Conservation (phyloP, 1,284 basidiomycete species). For the Ganoderma lingzhi region DNA sequence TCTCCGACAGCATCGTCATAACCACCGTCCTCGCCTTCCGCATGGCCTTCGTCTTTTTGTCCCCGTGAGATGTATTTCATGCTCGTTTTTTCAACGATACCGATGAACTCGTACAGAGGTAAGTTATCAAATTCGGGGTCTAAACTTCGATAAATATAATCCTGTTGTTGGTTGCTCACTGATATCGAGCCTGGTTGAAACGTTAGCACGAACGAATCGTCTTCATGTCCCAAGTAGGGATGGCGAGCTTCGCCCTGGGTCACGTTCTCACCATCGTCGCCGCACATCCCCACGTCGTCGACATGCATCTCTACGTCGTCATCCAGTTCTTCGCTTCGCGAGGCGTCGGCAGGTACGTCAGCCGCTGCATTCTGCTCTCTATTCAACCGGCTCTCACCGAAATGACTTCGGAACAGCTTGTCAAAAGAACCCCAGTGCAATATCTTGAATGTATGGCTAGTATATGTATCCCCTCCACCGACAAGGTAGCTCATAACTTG, state of each 20-base stretch:
- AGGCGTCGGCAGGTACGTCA: too few relatives aligned
- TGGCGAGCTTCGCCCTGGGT: too few relatives aligned
- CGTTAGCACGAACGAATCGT: not conserved
- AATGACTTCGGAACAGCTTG: not conserved
- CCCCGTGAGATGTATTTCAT: not conserved
- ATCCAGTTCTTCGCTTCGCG: too few relatives aligned
- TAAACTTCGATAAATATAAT: not conserved
- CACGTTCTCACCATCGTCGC: too few relatives aligned
- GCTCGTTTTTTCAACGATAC: not conserved
- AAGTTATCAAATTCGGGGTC: not conserved
- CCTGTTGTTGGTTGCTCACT: not conserved
- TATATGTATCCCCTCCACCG: not conserved
- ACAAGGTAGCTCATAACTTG: not conserved
- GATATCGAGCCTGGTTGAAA: not conserved
- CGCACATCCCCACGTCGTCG: too few relatives aligned
- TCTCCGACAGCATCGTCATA: not conserved
- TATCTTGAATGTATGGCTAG: not conserved
- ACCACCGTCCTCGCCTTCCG: not conserved
- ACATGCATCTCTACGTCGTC: too few relatives aligned
- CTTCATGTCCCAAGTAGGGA: too few relatives aligned
- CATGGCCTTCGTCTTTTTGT: not conserved
- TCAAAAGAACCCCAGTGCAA: not conserved
- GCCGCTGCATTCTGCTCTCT: too few relatives aligned
- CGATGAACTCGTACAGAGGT: not conserved
- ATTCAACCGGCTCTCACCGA: not conserved